These are phyloP conservation scores for Boletus coccyginus DNA, from an alignment of 768 basidiomycete species.

Conservation along the genomic window DNA sequence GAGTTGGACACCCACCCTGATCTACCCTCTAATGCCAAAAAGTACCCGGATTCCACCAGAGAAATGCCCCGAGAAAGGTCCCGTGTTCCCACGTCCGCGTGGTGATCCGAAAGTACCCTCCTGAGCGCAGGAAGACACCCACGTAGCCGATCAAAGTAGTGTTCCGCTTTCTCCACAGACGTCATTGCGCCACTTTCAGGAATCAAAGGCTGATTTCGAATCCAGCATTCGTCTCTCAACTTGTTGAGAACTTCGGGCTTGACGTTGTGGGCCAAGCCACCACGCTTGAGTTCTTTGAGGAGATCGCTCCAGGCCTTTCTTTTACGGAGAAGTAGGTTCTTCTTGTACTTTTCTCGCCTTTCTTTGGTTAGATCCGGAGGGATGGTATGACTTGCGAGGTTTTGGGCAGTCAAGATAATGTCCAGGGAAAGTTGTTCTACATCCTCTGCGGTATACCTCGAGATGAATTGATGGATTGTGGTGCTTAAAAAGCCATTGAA, in stretches of 20 bases:
- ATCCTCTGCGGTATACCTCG: conserved; percentile 35
- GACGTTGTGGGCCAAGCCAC: conserved; percentile 70
- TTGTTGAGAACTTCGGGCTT: conserved; percentile 65
- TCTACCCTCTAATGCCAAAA: conserved; percentile 60
- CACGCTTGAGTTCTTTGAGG: conserved; percentile 79
- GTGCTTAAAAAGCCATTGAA: conserved; percentile 46
- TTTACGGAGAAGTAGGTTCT: conserved; percentile 78
- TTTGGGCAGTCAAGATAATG: conserved; percentile 60
- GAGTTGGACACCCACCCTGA: conserved; percentile 50
- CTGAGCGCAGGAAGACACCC: conserved; percentile 66
- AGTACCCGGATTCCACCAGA: conserved; percentile 77
- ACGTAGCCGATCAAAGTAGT: conserved; percentile 63
- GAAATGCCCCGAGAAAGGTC: conserved; percentile 80
- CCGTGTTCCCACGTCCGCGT: conserved; percentile 79
- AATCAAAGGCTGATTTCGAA: conserved; percentile 59
- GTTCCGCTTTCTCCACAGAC: conserved; percentile 46
- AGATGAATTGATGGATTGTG: conserved; percentile 43
- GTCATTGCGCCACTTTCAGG: conserved; percentile 20
- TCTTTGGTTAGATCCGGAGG: conserved; percentile 43
- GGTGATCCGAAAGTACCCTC: conserved; percentile 61
- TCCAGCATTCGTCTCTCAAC: conserved; percentile 55
- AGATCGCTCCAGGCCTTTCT: conserved; percentile 89
- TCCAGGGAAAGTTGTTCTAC: conserved; percentile 58
- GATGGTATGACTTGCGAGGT: conserved; percentile 48
- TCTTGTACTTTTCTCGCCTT: conserved; percentile 59